Evolutionary conservation across 2,329 filamentous ascomycete species (phyloP), one percentile per base, ranked within the genome.

Genomic region (Colletotrichum godetiae): DNA sequence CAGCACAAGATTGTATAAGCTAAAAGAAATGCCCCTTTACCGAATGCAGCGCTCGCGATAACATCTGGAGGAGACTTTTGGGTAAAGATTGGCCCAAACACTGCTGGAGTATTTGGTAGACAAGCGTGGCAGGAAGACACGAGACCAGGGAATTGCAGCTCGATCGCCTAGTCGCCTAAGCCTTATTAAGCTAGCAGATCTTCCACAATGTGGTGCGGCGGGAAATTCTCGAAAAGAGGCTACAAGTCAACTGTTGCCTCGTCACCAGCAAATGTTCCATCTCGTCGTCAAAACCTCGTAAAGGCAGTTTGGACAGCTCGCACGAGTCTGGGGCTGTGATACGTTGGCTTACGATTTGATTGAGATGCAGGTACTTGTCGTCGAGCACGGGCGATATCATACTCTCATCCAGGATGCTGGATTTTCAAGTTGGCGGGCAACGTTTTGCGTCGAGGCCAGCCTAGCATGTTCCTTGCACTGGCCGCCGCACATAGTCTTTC

Each of bases 301-400:
- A 60, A 70, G 10, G 27, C 22, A 58, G 7, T 12, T n/a, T 33
- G 33, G 33, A 27, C 13, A 15, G 59, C 42, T 56, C 31, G 12
- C 22, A 37, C 15, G 8, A 8, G 5, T 33, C 22, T 24, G 22
- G 24, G 15, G n/a, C 29, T 53, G 60, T 70, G 60, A 73, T 73
- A 73, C 70, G 70, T 42, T 37, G 19, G 53, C 49, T 65, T 73
- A 73, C 70, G 70, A 61, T 33, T 37, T 24, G 24, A 42, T 24
- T 8, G 10, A 57, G 46, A 57, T 65, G 46, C 67, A 73, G 59
- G 46, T 56, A 65, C 46, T 35, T 3, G 31, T 29, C 59, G 22
- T 19, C 19, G n/a, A 53, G 53, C 31, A 33, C 59, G 59, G 24
- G n/a, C 53, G 66, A 60, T 69, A 27, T 31, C 24, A 53, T 68